phyloP scores from a whole-genome alignment of 2,329 filamentous ascomycete genomes.

The Huntiella decipiens region DNA sequence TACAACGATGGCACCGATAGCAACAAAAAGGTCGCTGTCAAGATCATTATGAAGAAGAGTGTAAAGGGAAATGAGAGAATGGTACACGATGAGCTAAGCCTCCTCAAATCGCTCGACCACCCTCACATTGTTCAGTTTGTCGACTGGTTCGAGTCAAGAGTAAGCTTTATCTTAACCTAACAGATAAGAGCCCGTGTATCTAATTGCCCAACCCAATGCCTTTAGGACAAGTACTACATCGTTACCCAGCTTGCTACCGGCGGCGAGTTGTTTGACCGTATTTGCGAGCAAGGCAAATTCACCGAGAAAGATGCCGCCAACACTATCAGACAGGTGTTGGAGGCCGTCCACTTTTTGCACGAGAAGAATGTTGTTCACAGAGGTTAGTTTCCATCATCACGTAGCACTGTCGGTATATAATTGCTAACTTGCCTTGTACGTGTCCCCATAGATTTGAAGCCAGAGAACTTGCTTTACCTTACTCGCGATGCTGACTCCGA shows the following conservation, averaged over 20 bases:
- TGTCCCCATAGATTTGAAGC: constrained; percentile 87
- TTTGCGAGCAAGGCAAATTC: constrained; percentile 94
- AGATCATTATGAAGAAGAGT: constrained; percentile 99
- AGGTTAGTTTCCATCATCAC: constrained; percentile 33
- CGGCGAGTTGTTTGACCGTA: constrained; percentile 92
- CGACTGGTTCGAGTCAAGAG: constrained; percentile 97
- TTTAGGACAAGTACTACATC: constrained; percentile 96
- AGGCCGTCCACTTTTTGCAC: constrained; percentile 85
- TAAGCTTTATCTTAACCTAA: constrained; percentile 24
- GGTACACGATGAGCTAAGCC: constrained; percentile 92
- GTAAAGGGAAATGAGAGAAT: constrained; percentile 96
- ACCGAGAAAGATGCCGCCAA: constrained; percentile 95
- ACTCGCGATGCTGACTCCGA: constrained; percentile 60
- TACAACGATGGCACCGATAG: constrained; percentile 40
- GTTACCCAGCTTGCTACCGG: constrained; percentile 91
- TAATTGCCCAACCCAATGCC: not conserved
- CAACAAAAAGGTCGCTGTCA: constrained; percentile 70
- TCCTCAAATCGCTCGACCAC: constrained; percentile 80
- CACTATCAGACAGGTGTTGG: constrained; percentile 85
- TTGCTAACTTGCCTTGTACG: not conserved
- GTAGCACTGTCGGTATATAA: not conserved
- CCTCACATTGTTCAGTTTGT: constrained; percentile 93
- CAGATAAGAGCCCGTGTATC: not conserved
- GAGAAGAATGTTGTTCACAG: constrained; percentile 87
- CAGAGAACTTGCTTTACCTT: constrained; percentile 90